Evolutionary conservation across 768 basidiomycete genomes (phyloP), one percentile per base, ranked within the genome.

Genomic region (Trametopsis cervina): DNA sequence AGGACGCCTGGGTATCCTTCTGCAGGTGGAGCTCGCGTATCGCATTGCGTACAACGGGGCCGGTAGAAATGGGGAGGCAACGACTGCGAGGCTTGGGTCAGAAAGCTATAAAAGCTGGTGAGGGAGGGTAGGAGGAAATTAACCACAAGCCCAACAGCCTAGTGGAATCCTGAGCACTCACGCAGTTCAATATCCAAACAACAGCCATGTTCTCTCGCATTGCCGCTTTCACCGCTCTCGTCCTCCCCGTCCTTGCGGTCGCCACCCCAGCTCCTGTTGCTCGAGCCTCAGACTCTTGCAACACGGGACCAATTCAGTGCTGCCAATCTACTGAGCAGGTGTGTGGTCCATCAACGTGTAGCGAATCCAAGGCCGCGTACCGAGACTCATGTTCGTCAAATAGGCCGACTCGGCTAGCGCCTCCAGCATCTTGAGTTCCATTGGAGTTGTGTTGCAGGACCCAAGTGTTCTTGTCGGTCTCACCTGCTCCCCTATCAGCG

Each of bases 391-490:
- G 3, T 26, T 22, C 39, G 46, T 33, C 21, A 42, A 29, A 4
- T 24, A 52, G 51, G 51, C 51, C n/a, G 21, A 18, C 26, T 53
- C 51, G 7, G 42, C 41, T 15, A n/a, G 46, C 7, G 51, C 21
- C 11, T 21, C 42, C 4, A 22, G 1, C 26, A 18, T 49, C 36
- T 27, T 53, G 12, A 25, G 18, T 1, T 22, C 25, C 1, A 24
- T 56, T 26, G 55, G 53, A 15, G 42, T 56, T 29, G 53, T 54
- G 25, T 25, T 56, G 1, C 21, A 42, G 24, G 55, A 50, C 23
- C 22, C 46, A n/a, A 48, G 36, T 24, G 53, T 40, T 37, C 49
- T 48, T 18, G 27, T 56, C 29, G 55, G 55, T 4, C 45, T 54
- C 17, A 49, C 40, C 15, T 56, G 54, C 53, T 48, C 49, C 7